phyloP scores from a whole-genome alignment of 768 basidiomycete genomes.

The Rhodosporidiobolus sp. region DNA sequence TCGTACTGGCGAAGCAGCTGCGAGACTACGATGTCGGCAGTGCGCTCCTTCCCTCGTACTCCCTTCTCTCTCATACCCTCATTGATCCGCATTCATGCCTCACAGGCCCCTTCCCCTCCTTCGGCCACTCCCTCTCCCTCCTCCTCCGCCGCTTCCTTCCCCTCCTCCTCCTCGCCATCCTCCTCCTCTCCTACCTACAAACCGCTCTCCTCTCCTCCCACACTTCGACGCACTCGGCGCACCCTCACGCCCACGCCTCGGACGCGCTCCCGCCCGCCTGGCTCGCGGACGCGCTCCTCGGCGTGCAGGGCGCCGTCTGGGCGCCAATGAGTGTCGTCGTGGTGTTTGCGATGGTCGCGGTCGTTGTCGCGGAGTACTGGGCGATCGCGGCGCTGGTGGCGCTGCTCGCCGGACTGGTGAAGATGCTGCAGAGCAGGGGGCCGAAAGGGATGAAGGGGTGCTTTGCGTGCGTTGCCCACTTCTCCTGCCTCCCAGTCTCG shows the following conservation, averaged over 20 bases:
- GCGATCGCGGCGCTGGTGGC: background rate
- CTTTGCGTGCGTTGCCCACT: background rate
- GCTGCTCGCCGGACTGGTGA: background rate
- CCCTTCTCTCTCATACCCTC: background rate
- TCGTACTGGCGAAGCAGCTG: constrained; percentile 52
- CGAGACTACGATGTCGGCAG: constrained; percentile 31
- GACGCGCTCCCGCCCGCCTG: constrained; percentile 12
- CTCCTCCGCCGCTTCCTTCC: constrained; percentile 11
- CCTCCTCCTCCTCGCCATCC: constrained; percentile 57
- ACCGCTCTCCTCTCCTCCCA: constrained; percentile 13
- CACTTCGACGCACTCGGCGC: background rate
- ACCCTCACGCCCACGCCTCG: background rate
- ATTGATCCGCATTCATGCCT: constrained; percentile 9
- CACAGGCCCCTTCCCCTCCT: constrained; percentile 31
- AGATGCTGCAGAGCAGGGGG: background rate
- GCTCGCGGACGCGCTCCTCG: constrained; percentile 31
- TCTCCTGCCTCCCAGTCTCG: background rate
- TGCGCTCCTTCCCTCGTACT: constrained; percentile 12
- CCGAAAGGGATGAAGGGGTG: background rate
- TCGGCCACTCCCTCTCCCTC: constrained; percentile 22
- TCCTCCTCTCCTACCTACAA: constrained; percentile 21
- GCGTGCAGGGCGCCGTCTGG: constrained; percentile 23
- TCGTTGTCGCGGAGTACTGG: no score
- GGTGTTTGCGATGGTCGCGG: constrained; percentile 7
- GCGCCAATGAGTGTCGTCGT: constrained; percentile 9